Evolutionary conservation across 2,329 filamentous ascomycete species (phyloP).

Genomic region (Westerdykella aurantiaca): DNA sequence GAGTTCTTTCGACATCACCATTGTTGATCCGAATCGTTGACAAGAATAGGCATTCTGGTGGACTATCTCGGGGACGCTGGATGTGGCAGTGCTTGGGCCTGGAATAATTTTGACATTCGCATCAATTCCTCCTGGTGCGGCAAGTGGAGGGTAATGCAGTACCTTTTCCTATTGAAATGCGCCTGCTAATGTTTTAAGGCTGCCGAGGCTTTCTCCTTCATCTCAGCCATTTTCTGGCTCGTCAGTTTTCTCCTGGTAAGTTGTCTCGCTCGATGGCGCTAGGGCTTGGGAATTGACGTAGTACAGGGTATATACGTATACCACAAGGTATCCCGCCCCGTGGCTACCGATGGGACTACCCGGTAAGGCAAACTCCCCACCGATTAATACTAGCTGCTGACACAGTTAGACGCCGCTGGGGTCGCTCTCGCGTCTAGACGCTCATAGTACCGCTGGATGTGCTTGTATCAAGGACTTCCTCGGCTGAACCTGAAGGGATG

Average conservation of each 20-base stretch:
- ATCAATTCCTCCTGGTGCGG: conserved; percentile 50
- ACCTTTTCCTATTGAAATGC: background rate
- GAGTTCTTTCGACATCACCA: conserved; percentile 54
- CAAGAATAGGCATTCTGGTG: conserved; percentile 49
- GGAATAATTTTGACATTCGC: conserved; percentile 47
- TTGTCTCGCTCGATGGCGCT: background rate
- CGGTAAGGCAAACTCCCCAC: conserved; percentile 2
- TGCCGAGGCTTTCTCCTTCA: conserved; percentile 64
- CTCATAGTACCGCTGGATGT: background rate
- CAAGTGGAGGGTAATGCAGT: conserved; percentile 48
- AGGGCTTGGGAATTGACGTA: background rate
- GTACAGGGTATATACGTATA: conserved; percentile 8
- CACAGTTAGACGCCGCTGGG: conserved; percentile 7
- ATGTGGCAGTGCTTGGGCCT: conserved; percentile 41
- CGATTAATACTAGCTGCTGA: background rate
- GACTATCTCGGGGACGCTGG: conserved; percentile 18
- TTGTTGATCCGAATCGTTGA: conserved; percentile 25
- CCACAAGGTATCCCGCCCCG: conserved; percentile 9
- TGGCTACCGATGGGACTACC: conserved; percentile 7
- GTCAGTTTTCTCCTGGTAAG: conserved; percentile 41
- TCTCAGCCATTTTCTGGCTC: conserved; percentile 67
- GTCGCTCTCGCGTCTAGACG: conserved; percentile 11
- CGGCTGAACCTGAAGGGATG: too few species aligned
- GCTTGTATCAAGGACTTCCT: too few species aligned
- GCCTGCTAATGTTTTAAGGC: conserved; percentile 40